Base-by-base conservation (phyloP, 345 rosid genomes). In the Kernera saxatilis region DNA sequence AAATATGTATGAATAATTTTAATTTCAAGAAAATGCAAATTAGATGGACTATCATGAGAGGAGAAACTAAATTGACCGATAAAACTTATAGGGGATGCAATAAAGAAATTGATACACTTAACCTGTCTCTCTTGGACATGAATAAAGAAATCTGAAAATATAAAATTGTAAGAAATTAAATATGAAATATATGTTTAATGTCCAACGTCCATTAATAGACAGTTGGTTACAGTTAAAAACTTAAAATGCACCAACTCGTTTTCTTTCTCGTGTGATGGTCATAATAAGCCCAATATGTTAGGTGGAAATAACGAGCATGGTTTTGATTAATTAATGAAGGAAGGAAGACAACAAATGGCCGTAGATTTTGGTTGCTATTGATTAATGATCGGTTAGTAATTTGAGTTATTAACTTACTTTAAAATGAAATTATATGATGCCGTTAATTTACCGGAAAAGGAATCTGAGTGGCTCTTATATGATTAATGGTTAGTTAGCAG, bases 11-110 rank as follows among this genome's bases (percentile, higher is more conserved):
- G 4, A 35, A 45, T 32, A 41, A 35, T 32, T 14, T 35, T 15
- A 13, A 55, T 64, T 58, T 69, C 25, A 75, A 69, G 79, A 75
- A 75, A 75, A 75, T 69, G 79, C 66, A 75, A 63, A 54, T 55
- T 75, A 43, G 62, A 67, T 74, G 71, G 45, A 25, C 63, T 41
- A 4, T 14, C 53, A 26, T 2, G 53, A 67, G 67, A 74, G 22
- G 15, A 67, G 27, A 40, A 60, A 74, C 22, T 43, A 36, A 29
- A 54, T 54, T 37, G 66, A 53, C 71, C 75, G 71, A 76, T 48
- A 63, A 76, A 76, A 76, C 51, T 46, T 62, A 63, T 76, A 76
- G 79, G 71, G 19, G 55, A 55, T 63, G 59, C 69, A 25, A 6
- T 62, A 30, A 41, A 44, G 43, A 45, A 52, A 17, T 37, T 11